phyloP scores from a whole-genome alignment of 106 monocot species.

The Xerophyta viscosa region DNA sequence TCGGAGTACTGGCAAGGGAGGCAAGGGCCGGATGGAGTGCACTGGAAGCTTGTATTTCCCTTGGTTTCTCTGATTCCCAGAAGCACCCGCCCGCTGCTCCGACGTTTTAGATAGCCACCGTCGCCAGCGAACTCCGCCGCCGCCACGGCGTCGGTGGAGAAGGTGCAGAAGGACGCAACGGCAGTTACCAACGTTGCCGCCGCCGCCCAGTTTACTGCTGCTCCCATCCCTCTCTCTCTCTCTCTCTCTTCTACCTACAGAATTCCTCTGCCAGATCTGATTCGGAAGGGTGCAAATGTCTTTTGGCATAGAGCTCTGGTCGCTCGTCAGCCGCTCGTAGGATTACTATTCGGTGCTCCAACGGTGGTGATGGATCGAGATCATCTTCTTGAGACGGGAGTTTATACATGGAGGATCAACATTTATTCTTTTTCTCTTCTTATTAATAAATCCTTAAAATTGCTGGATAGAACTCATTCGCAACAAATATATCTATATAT shows the following conservation, averaged over 20 bases:
- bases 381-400: too few relatives aligned
- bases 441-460: too few relatives aligned
- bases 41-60: slow-evolving; percentile 73
- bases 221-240: slow-evolving; percentile 4
- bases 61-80: slow-evolving; percentile 50
- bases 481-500: too few relatives aligned
- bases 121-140: slow-evolving; percentile 2
- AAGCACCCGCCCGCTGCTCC: slow-evolving; percentile 33
- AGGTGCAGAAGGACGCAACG: not conserved
- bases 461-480: too few relatives aligned
- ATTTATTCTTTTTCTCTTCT: too few relatives aligned
- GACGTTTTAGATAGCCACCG: slow-evolving; percentile 4
- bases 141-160: not conserved
- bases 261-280: too few relatives aligned
- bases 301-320: too few relatives aligned
- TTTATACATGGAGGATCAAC: too few relatives aligned
- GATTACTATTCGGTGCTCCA: too few relatives aligned
- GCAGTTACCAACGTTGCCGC: not conserved
- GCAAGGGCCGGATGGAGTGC: slow-evolving; percentile 90
- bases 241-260: not conserved
- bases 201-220: not conserved
- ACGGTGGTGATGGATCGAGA: too few relatives aligned
- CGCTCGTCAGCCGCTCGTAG: too few relatives aligned
- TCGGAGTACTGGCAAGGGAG: slow-evolving; percentile 84
- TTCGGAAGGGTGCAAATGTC: too few relatives aligned